Conservation (phyloP, 2,329 filamentous ascomycete species). For the Huntiella omanensis region DNA sequence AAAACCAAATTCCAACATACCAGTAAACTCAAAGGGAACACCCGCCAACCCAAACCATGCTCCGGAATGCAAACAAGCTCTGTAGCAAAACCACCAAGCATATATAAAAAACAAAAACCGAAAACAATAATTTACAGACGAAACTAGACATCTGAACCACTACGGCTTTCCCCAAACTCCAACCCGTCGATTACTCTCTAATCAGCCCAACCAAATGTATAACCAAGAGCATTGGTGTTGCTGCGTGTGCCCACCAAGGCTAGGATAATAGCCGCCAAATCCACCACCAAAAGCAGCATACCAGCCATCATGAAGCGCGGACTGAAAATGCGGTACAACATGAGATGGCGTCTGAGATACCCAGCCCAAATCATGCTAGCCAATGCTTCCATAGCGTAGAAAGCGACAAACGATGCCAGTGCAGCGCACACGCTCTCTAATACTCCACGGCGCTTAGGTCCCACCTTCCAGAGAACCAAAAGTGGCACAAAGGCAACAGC, state of each 20-base stretch:
- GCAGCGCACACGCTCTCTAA: constrained; percentile 53
- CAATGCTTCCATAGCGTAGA: constrained; percentile 65
- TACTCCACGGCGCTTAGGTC: constrained; percentile 50
- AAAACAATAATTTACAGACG: neutral
- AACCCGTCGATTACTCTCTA: constrained; percentile 13
- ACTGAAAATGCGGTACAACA: constrained; percentile 89
- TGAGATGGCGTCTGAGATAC: constrained; percentile 72
- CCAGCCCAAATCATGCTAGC: constrained; percentile 85
- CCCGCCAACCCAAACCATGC: no score
- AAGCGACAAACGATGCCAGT: constrained; percentile 56
- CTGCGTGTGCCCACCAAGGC: constrained; percentile 56
- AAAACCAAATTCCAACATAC: no score
- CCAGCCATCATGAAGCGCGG: constrained; percentile 78
- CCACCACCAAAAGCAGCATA: constrained; percentile 52
- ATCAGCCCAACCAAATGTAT: constrained; percentile 70
- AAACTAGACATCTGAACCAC: neutral
- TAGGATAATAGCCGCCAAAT: constrained; percentile 52
- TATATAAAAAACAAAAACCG: neutral
- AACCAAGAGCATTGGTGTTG: constrained; percentile 60
- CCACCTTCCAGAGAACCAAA: constrained; percentile 73
- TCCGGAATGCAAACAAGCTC: no score
- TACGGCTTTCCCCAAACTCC: neutral
- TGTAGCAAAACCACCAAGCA: no score
- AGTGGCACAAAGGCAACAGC: constrained; percentile 65
- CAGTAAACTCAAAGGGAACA: no score